These are phyloP conservation scores for Hygrophorus russula DNA, from an alignment of 768 basidiomycete species.

Conservation along the genomic window DNA sequence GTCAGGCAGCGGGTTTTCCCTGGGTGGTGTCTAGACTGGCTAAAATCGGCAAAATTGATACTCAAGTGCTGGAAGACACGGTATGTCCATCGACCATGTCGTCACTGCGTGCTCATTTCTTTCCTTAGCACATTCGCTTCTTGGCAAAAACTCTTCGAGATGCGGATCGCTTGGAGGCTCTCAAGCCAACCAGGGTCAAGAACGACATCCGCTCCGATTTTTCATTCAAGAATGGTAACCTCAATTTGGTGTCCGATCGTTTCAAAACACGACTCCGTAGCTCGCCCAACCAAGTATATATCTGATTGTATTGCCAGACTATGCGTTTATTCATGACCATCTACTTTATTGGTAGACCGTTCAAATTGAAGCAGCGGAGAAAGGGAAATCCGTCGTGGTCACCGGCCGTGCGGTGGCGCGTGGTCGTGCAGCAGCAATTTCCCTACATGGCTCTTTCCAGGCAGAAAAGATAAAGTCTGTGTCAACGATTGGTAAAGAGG, in stretches of 20 bases:
- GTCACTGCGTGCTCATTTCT: neutral
- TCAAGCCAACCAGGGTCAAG: slow-evolving; percentile 34
- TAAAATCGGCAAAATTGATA: slow-evolving; percentile 15
- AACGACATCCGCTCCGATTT: slow-evolving; percentile 31
- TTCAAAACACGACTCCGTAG: slow-evolving; percentile 32
- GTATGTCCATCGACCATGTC: slow-evolving; percentile 14
- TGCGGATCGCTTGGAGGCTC: slow-evolving; percentile 20
- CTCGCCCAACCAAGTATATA: slow-evolving; percentile 18
- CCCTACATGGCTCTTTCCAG: slow-evolving; percentile 14
- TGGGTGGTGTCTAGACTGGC: slow-evolving; percentile 9
- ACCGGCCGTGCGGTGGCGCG: slow-evolving; percentile 17
- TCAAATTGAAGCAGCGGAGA: slow-evolving; percentile 11
- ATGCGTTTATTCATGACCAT: neutral
- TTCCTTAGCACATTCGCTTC: slow-evolving; percentile 24
- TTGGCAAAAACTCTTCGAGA: slow-evolving; percentile 28
- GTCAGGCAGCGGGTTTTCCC: slow-evolving; percentile 19
- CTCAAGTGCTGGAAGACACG: slow-evolving; percentile 11
- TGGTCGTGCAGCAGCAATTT: slow-evolving; percentile 28
- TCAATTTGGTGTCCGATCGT: slow-evolving; percentile 27
- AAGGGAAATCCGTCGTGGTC: slow-evolving; percentile 6
- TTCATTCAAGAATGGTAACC: slow-evolving; percentile 14
- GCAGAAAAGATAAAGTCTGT: slow-evolving; percentile 22
- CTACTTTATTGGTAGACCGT: slow-evolving; percentile 9
- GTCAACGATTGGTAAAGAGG: slow-evolving; percentile 34
- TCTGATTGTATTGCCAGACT: neutral